Percentiles rank a stretch among this genome's conserved stretches.
These are phyloP conservation scores for Kappamyces sp. DNA, from an alignment of 192 early-diverging fungal species.

Conservation along the genomic window DNA sequence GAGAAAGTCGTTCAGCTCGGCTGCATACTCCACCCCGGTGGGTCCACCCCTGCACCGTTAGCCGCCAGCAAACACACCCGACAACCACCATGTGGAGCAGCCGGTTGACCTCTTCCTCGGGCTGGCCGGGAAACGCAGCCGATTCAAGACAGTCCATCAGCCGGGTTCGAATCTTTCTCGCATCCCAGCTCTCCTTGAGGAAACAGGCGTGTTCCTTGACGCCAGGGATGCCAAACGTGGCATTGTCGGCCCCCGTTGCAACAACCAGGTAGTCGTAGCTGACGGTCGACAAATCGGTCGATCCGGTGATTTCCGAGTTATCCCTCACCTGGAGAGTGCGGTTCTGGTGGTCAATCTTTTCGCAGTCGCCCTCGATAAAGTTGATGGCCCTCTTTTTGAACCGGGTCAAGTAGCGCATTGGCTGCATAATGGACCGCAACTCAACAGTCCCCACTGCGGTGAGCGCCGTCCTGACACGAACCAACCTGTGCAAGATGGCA, in stretches of 20 bases:
- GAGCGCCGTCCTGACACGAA: neutral
- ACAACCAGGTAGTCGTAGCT: slow-evolving; percentile 74
- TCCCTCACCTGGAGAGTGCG: slow-evolving; percentile 78
- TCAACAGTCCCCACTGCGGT: slow-evolving; percentile 84
- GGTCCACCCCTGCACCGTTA: slow-evolving; percentile 48
- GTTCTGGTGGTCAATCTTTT: slow-evolving; percentile 72
- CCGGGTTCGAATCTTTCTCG: slow-evolving; percentile 67
- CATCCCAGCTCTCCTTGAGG: slow-evolving; percentile 69
- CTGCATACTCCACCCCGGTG: slow-evolving; percentile 66
- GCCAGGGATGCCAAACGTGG: slow-evolving; percentile 74
- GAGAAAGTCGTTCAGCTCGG: slow-evolving; percentile 78
- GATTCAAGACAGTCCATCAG: slow-evolving; percentile 69
- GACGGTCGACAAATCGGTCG: slow-evolving; percentile 46
- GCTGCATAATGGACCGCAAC: slow-evolving; percentile 78
- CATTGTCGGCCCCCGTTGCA: slow-evolving; percentile 70
- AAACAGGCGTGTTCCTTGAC: slow-evolving; percentile 70
- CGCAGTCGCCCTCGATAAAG: slow-evolving; percentile 88
- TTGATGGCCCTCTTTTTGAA: slow-evolving; percentile 78
- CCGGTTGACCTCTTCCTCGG: slow-evolving; percentile 63
- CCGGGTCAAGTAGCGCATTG: slow-evolving; percentile 78
- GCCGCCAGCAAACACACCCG: slow-evolving; percentile 62
- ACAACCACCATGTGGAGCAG: slow-evolving; percentile 76
- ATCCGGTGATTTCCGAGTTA: slow-evolving; percentile 64
- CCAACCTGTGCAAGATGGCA: slow-evolving; percentile 35
- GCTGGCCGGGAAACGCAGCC: slow-evolving; percentile 65